Base-by-base conservation (phyloP, 306 rosid species). In the Trifolium dubium region DNA sequence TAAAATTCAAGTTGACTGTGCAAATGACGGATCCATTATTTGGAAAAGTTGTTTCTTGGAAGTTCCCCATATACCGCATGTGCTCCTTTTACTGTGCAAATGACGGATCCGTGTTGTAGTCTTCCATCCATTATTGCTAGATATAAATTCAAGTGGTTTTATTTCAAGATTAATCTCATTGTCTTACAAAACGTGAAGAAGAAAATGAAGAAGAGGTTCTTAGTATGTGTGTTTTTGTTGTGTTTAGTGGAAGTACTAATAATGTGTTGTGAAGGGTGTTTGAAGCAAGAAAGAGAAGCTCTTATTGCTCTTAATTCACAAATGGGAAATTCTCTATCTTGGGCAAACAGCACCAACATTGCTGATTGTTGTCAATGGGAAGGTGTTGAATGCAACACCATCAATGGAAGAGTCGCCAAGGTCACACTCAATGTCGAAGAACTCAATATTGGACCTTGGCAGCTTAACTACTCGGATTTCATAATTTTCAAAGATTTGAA, bases 221-320 rank as follows among this genome's bases (percentile, higher is more conserved):
- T 47, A 14, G 8, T 14, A 14, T 5, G 54, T 47, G 54, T 47
- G 9, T 5, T 14, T 47, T 4, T 47, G 54, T 13, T 66, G 2
- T 3, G 55, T 43, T 66, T 54, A 3, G 28, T 66, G 13, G 13
- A 39, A 53, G 56, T 2, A 39, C 39, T 35, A 5, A 11, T 35
- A 5, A 11, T 44, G 2, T 11, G 47, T 17, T 53, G 74, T 40
- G 67, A 76, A 76, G 74, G 67, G 59, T 76, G 67, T 67, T 76
- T 19, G 80, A 41, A 76, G 50, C 29, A 55, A 31, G 80, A 75
- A 35, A 75, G 67, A 14, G 59, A 75, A 2, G 65, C 44, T 10
- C 79, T 75, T 53, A 3, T 40, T 23, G 6, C 13, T 13, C 23
- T 75, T 0, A 65, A 75, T n/a, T 43, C 46, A 4, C 59, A 8